These are phyloP conservation scores for Myochromella boudieri DNA, from an alignment of 768 basidiomycete species.

Conservation along the genomic window DNA sequence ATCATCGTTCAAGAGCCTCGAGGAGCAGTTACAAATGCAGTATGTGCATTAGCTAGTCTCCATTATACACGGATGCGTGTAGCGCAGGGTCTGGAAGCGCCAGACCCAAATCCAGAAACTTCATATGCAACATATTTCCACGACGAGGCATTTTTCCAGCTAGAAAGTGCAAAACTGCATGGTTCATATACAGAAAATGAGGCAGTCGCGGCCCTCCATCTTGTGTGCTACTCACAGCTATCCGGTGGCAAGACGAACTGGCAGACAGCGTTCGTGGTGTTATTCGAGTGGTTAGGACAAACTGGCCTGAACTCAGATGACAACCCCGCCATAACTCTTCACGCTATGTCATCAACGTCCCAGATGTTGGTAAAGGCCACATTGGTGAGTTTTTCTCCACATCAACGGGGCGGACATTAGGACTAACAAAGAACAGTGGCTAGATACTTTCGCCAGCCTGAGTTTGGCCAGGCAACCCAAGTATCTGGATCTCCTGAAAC, in stretches of 20 bases:
- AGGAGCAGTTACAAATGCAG: conserved; percentile 69
- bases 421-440: conserved; percentile 51
- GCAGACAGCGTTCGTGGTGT: conserved; percentile 66
- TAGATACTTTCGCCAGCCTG: conserved; percentile 73
- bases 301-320: conserved; percentile 63
- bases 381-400: conserved; percentile 52
- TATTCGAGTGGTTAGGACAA: conserved; percentile 75
- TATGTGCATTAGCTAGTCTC: conserved; percentile 74
- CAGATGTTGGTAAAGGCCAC: conserved; percentile 68
- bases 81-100: conserved; percentile 59
- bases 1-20: conserved; percentile 64
- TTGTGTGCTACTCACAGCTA: conserved; percentile 72
- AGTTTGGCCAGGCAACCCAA: conserved; percentile 61
- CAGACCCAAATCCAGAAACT: conserved; percentile 51
- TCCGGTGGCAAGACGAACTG: conserved; percentile 70
- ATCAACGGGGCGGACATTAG: conserved; percentile 11
- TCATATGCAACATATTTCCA: conserved; percentile 65
- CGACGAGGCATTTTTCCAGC: conserved; percentile 64
- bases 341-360: conserved; percentile 50
- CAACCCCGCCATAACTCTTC: conserved; percentile 60
- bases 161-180: conserved; percentile 52
- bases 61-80: conserved; percentile 65
- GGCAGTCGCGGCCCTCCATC: conserved; percentile 76
- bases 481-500: conserved; percentile 65
- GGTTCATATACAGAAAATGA: conserved; percentile 63